Base-by-base conservation (phyloP, 805 yeast genomes). In the Tetrapisispora nanseiensis region DNA sequence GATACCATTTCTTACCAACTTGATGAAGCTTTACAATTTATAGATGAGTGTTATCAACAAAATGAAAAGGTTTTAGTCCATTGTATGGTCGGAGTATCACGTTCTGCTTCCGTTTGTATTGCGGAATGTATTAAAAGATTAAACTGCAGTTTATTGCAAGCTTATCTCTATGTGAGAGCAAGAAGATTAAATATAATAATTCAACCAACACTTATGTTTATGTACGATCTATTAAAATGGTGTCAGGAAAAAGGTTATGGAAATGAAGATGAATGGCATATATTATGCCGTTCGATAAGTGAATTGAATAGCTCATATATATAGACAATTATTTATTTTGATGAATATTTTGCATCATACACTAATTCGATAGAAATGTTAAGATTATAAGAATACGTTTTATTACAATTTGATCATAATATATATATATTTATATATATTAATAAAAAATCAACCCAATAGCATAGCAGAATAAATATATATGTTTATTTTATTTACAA, bases 101-200 rank as follows among this genome's bases (percentile, higher is more conserved):
- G 97, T 42, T 85, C 95, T 3, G 97, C 97, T 0, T 86, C 97
- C 0, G 94, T 90, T 10, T 90, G 94, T 51, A 90, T 90, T 50
- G 96, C 96, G 1, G 97, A 87, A 57, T 90, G 86, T 30, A 89
- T 90, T 95, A 75, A 76, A 50, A 65, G 95, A 32, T 63, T 83
- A 20, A 64, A 74, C 13, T 66, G 86, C 41, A 75, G 77, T 33
- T 65, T 90, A 23, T 79, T 92, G 2, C 68, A 80, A 26, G 95
- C 97, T 0, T 90, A 89, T 55, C 63, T 89, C 33, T 86, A 71
- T 63, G 96, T 87, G n/a, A 70, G 97, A 33, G 95, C 86, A 3
- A 69, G 96, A 40, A 69, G 97, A 41, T 71, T 90, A 54, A 90
- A 90, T 60, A 89, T 90, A 45, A 86, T 90, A 26, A 90, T 90